Conservation (phyloP, 1,284 basidiomycete species). For the Apiotrichum sp. region DNA sequence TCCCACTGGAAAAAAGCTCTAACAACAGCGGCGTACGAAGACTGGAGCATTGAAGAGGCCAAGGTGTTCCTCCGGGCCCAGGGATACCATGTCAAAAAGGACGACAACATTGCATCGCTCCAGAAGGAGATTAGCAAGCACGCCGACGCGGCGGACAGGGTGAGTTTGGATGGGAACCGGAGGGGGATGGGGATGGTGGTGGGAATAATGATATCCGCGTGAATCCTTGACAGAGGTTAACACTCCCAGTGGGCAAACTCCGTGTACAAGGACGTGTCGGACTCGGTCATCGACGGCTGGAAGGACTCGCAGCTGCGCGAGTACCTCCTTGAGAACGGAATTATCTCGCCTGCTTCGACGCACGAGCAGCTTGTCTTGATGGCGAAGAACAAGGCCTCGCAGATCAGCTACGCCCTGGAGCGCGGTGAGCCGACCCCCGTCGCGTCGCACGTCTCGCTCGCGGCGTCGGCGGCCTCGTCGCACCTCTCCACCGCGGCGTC, state of each 20-base stretch:
- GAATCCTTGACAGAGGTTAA: slow-evolving; percentile 11
- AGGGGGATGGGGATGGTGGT: too few relatives aligned
- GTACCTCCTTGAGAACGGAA: slow-evolving; percentile 78
- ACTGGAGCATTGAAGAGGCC: slow-evolving; percentile 62
- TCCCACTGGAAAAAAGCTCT: background rate
- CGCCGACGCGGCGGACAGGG: slow-evolving; percentile 51
- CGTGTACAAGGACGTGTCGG: slow-evolving; percentile 36
- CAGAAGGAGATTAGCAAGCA: slow-evolving; percentile 53
- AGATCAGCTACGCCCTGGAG: slow-evolving; percentile 51
- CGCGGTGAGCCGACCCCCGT: slow-evolving; percentile 52
- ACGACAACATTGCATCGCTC: slow-evolving; percentile 40
- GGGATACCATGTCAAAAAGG: slow-evolving; percentile 57
- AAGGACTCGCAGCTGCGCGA: slow-evolving; percentile 71
- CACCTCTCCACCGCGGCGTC: slow-evolving; percentile 34
- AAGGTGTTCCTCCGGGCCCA: slow-evolving; percentile 65
- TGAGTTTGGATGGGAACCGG: slow-evolving; percentile 2
- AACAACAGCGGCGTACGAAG: slow-evolving; percentile 51
- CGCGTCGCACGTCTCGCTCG: slow-evolving; percentile 18
- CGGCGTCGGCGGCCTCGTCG: slow-evolving; percentile 50
- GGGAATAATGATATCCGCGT: too few relatives aligned
- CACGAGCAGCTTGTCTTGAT: slow-evolving; percentile 71
- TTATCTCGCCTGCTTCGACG: slow-evolving; percentile 70
- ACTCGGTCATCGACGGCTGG: slow-evolving; percentile 53
- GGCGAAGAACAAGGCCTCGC: slow-evolving; percentile 60
- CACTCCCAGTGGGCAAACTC: slow-evolving; percentile 34